Conservation (phyloP, 139 green algal genomes). For the Auxenochlorella protothecoides region DNA sequence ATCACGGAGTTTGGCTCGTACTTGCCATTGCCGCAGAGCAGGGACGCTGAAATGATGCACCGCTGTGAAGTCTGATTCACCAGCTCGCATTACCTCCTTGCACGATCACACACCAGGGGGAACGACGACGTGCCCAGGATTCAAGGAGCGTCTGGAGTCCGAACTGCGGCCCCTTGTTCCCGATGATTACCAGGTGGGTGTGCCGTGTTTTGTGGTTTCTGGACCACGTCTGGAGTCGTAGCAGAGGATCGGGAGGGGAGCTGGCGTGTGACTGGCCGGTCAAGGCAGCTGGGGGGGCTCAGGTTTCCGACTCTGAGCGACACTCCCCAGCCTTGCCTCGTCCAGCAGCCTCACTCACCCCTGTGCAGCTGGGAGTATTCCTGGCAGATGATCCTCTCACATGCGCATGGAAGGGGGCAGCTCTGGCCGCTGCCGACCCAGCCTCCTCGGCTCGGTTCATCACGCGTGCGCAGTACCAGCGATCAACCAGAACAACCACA, state of each 20-base stretch:
- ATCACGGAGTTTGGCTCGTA: background rate
- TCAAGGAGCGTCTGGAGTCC: slow-evolving; percentile 29
- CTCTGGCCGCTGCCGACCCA: slow-evolving; percentile 21
- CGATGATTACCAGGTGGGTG: slow-evolving; percentile 42
- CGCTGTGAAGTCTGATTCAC: background rate
- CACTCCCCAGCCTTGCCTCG: background rate
- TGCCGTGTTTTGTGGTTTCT: background rate
- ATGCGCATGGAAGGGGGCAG: slow-evolving; percentile 52
- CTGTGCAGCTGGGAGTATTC: slow-evolving; percentile 18
- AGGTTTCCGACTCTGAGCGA: background rate
- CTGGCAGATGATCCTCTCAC: slow-evolving; percentile 31
- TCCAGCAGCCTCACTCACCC: background rate
- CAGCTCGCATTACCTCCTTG: background rate
- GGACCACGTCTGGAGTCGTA: background rate
- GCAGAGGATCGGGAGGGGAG: background rate
- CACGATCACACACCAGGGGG: slow-evolving; percentile 14
- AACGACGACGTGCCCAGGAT: slow-evolving; percentile 45
- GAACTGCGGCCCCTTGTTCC: slow-evolving; percentile 67
- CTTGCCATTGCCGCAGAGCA: background rate
- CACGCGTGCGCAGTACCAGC: too few relatives aligned
- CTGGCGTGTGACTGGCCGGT: background rate
- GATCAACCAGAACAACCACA: too few relatives aligned
- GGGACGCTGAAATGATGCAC: background rate
- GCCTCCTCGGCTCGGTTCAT: too few relatives aligned
- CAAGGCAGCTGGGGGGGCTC: background rate